A percentile compares a stretch with the other conserved stretches of the same genome.
phyloP scores from a whole-genome alignment of 768 basidiomycete genomes.

The Collybia sp. region DNA sequence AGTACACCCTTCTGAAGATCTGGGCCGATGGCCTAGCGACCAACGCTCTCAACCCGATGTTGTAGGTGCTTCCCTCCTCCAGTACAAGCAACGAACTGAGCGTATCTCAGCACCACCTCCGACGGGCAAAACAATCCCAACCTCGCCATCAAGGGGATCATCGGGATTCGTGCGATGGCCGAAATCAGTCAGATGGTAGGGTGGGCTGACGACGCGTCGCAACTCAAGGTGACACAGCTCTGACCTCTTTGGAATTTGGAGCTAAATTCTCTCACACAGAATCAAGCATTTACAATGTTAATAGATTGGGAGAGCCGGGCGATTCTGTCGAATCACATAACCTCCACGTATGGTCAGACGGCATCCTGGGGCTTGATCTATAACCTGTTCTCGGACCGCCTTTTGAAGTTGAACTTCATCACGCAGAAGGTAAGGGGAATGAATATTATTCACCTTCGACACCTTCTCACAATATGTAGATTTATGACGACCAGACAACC shows the following conservation, averaged over 20 bases:
- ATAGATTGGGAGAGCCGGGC: constrained; percentile 11
- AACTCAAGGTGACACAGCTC: no score
- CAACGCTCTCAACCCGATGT: no score
- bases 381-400: constrained; percentile 46
- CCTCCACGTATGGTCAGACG: constrained; percentile 14
- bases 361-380: constrained; percentile 40
- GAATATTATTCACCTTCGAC: no score
- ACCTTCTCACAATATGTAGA: background rate
- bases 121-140: constrained; percentile 35
- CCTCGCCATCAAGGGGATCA: constrained; percentile 57
- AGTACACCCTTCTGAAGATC: no score
- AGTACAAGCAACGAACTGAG: no score
- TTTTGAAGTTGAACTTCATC: constrained; percentile 37
- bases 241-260: background rate
- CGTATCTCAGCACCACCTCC: no score
- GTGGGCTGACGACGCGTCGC: no score
- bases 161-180: constrained; percentile 50
- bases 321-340: constrained; percentile 7
- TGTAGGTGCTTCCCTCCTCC: no score
- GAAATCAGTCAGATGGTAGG: constrained; percentile 28
- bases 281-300: background rate
- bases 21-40: no score
- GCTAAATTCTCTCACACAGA: no score
- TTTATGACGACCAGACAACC: background rate
- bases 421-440: constrained; percentile 10